phyloP scores from a whole-genome alignment of 2,329 filamentous ascomycete species.

The Alternaria arbusti region DNA sequence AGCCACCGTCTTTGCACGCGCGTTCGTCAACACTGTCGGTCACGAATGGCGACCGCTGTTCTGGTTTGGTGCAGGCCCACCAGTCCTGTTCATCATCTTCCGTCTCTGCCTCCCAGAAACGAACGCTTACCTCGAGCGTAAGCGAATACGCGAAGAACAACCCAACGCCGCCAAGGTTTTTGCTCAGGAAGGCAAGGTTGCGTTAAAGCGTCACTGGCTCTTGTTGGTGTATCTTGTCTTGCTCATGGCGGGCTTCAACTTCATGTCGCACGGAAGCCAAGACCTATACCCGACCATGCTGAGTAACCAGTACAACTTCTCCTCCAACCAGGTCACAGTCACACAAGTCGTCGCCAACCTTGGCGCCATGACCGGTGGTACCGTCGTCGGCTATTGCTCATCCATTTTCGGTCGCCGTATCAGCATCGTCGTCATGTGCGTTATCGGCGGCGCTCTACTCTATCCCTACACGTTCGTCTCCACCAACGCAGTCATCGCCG shows the following conservation, averaged over 20 bases:
- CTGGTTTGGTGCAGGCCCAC: constrained; percentile 87
- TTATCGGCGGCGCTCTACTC: constrained; percentile 75
- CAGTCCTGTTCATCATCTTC: constrained; percentile 79
- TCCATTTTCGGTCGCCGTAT: constrained; percentile 57
- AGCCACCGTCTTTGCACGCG: constrained; percentile 63
- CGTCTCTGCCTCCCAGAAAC: constrained; percentile 82
- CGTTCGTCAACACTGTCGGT: constrained; percentile 74
- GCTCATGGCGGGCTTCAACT: constrained; percentile 91
- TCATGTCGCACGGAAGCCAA: constrained; percentile 82
- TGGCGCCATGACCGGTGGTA: constrained; percentile 57
- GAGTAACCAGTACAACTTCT: constrained; percentile 64
- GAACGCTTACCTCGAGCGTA: constrained; percentile 70
- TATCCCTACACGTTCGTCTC: constrained; percentile 81
- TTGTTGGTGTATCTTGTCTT: constrained; percentile 81
- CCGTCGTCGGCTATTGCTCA: constrained; percentile 53
- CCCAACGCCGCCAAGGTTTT: constrained; percentile 71
- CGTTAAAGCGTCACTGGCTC: constrained; percentile 79
- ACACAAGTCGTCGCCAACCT: constrained; percentile 59
- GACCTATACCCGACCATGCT: constrained; percentile 69
- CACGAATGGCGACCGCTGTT: constrained; percentile 85
- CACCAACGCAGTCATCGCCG: constrained; percentile 70
- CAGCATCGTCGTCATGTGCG: constrained; percentile 56
- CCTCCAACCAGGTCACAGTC: constrained; percentile 54
- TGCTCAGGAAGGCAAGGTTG: constrained; percentile 76
- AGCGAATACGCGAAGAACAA: constrained; percentile 65